A percentile compares a stretch with the other conserved stretches of the same genome.
Conservation (phyloP, 2,329 filamentous ascomycete species). For the Alternaria solani region DNA sequence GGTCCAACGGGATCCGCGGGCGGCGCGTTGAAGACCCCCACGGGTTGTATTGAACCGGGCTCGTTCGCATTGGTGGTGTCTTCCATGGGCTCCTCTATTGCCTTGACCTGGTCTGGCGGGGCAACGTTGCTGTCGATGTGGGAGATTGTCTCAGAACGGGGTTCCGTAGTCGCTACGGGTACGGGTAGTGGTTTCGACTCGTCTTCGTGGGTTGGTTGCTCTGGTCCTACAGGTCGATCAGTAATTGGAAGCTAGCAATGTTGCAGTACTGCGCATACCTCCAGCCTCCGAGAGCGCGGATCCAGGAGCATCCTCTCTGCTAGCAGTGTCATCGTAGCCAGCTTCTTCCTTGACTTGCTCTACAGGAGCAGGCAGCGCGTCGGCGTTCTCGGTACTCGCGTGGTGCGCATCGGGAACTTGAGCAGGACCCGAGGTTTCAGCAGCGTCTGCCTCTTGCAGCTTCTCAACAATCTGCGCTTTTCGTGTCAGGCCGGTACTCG, state of each 20-base stretch:
- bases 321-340: conserved; percentile 1
- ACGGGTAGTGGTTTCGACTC: conserved; percentile 16
- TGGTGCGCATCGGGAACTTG: neutral
- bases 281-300: conserved; percentile 32
- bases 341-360: conserved; percentile 15
- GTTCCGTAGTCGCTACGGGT: conserved; percentile 27
- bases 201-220: conserved; percentile 6
- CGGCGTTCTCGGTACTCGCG: conserved; percentile 7
- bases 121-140: conserved; percentile 32
- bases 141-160: conserved; percentile 29
- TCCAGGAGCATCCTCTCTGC: conserved; percentile 10
- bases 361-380: conserved; percentile 14
- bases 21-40: conserved; percentile 23
- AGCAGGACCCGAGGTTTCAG: conserved; percentile 8
- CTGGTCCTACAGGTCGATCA: conserved; percentile 22
- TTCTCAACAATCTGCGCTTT: conserved; percentile 60
- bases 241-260: neutral
- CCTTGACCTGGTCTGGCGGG: conserved; percentile 22
- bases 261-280: conserved; percentile 22
- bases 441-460: conserved; percentile 46
- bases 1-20: conserved; percentile 29
- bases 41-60: conserved; percentile 25
- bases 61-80: conserved; percentile 28
- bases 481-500: conserved; percentile 55
- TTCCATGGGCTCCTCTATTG: conserved; percentile 24